Base-by-base conservation (phyloP, 495 filamentous ascomycete genomes). In the Aspergillus bridgeri region DNA sequence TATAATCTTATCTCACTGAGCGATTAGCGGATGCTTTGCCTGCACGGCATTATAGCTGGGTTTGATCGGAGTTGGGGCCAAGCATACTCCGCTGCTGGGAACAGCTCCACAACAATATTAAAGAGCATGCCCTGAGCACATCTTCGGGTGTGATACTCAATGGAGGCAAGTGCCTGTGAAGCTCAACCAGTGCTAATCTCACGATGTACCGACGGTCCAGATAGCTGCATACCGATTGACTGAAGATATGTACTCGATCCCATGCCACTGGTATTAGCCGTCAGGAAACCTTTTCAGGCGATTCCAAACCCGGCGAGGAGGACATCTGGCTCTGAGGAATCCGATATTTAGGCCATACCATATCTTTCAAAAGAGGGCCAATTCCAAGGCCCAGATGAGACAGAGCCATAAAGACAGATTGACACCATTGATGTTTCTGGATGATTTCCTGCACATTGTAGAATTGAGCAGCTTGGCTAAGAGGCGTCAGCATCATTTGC, bases 391-490 rank as follows among this genome's bases (percentile, higher is more conserved):
- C 60, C 3, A 66, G 43, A 5, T 54, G 38, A 9, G 49, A 33
- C 24, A 69, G 27, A 33, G 46, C 18, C 57, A 51, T 54, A 18
- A 64, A 60, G n/a, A 64, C 54, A 25, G 21, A 42, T 45, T 67
- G 63, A 47, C 60, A 66, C 62, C 66, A 69, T 38, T 48, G 38
- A 17, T 65, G 48, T 23, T 69, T 69, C 15, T 56, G 46, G 15
- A 52, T 56, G 8, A 59, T 46, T 29, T 29, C 22, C 21, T 62
- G 57, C 11, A 63, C 62, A 38, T 58, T 54, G 33, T 58, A 67
- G 46, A 67, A 61, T 27, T 70, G 65, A 7, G 57, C 55, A 24
- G 57, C 49, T 22, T 70, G 63, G 17, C 59, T 67, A 6, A 70
- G 51, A 5, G 61, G 57, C 2, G 59, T 61, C n/a, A 70, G 55